These are phyloP conservation scores for Mytilinidion resinicola DNA, from an alignment of 495 filamentous ascomycete genomes.

Conservation along the genomic window DNA sequence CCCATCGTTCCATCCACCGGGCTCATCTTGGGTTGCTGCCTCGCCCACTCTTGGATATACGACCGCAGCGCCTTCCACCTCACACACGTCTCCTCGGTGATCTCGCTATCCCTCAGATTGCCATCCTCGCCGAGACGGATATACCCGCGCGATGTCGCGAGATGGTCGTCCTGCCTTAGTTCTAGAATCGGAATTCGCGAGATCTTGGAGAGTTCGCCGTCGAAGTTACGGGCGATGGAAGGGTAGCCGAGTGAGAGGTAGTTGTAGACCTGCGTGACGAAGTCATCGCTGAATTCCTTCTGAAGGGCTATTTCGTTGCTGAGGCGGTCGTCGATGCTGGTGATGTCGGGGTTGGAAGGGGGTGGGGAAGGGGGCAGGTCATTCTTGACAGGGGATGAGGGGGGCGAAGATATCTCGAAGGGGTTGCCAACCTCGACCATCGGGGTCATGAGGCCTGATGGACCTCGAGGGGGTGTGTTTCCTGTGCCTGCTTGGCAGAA, in stretches of 20 bases:
- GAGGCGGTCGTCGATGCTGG: conserved; percentile 42
- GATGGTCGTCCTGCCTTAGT: conserved; percentile 64
- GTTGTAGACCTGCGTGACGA: conserved; percentile 92
- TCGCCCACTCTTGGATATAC: conserved; percentile 81
- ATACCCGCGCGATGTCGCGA: conserved; percentile 52
- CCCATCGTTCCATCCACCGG: conserved; percentile 47
- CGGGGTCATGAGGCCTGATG: conserved; percentile 36
- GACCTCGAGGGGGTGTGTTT: conserved; percentile 23
- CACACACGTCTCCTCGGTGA: conserved; percentile 47
- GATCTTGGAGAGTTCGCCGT: conserved; percentile 74
- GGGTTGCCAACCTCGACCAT: conserved; percentile 23
- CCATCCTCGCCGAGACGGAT: conserved; percentile 52
- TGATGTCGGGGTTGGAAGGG: conserved; percentile 21
- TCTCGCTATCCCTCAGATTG: conserved; percentile 31
- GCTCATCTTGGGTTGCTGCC: conserved; percentile 62
- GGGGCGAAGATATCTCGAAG: conserved; percentile 19
- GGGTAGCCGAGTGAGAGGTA: conserved; percentile 91
- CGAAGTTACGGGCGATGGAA: conserved; percentile 70
- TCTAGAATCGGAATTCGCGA: conserved; percentile 58
- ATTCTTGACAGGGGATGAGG: conserved; percentile 17
- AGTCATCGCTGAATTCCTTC: conserved; percentile 69
- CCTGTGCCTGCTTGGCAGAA: conserved; percentile 31
- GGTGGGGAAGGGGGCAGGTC: conserved; percentile 28
- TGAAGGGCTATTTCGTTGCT: conserved; percentile 47
- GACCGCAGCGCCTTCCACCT: conserved; percentile 74